Evolutionary conservation across 805 yeast species (phyloP).

Genomic region (Debaryomyces hansenii): DNA sequence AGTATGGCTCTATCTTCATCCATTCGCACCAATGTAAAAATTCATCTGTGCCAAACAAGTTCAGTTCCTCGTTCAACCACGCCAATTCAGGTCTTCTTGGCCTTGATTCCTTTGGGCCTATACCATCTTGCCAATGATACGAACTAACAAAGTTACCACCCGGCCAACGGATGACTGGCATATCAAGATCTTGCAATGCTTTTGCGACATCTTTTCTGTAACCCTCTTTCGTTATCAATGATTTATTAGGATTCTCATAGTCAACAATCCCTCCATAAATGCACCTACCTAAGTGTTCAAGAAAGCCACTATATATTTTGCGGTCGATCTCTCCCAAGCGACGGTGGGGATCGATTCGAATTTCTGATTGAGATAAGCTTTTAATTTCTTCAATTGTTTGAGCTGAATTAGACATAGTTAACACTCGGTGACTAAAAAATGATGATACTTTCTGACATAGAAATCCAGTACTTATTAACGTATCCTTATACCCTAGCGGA

Average conservation of each 20-base stretch:
- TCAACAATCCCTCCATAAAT: slow-evolving; percentile 38
- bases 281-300: slow-evolving; percentile 36
- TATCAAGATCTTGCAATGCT: slow-evolving; percentile 27
- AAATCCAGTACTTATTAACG: neutral
- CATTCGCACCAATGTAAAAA: slow-evolving; percentile 32
- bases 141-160: slow-evolving; percentile 36
- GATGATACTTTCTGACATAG: too few species aligned
- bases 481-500: neutral
- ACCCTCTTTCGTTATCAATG: slow-evolving; percentile 21
- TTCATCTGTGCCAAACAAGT: slow-evolving; percentile 34
- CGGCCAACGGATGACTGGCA: slow-evolving; percentile 36
- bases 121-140: slow-evolving; percentile 34
- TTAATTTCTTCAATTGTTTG: slow-evolving; percentile 15
- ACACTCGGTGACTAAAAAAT: too few species aligned
- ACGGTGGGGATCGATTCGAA: slow-evolving; percentile 27
- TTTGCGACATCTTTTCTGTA: slow-evolving; percentile 26
- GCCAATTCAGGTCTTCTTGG: slow-evolving; percentile 34
- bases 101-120: slow-evolving; percentile 28
- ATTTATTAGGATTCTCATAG: slow-evolving; percentile 13
- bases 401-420: slow-evolving; percentile 14
- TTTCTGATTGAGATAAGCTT: slow-evolving; percentile 12
- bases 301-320: slow-evolving; percentile 31
- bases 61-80: slow-evolving; percentile 31
- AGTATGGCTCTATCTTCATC: slow-evolving; percentile 28
- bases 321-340: slow-evolving; percentile 21